Conservation (phyloP, 2,329 filamentous ascomycete genomes). For the Diaporthe citriasiana region DNA sequence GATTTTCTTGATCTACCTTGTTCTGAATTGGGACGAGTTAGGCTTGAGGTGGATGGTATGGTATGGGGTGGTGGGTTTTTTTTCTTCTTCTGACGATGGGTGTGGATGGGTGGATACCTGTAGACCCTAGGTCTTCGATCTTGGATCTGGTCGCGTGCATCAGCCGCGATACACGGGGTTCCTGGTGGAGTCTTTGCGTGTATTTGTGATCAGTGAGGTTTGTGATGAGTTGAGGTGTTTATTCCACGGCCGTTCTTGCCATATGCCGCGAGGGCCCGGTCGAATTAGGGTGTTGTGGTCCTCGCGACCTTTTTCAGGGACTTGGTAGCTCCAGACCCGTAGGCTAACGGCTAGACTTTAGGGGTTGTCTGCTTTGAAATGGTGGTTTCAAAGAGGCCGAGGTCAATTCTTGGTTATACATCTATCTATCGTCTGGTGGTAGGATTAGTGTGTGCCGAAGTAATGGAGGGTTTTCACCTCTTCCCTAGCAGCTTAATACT, state of each 20-base stretch:
- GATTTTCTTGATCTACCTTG: neutral
- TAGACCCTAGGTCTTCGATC: neutral
- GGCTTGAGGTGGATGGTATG: neutral
- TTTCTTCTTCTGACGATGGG: neutral
- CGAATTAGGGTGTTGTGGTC: neutral
- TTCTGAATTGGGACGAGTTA: neutral
- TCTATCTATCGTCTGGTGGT: neutral
- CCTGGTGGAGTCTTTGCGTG: neutral
- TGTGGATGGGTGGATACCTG: neutral
- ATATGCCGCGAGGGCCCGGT: no score
- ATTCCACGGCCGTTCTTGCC: neutral
- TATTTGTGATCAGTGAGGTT: neutral
- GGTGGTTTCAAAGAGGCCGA: neutral
- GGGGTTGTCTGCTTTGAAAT: neutral
- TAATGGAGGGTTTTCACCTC: neutral
- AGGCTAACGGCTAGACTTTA: neutral
- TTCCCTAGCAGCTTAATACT: no score
- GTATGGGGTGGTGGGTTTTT: neutral
- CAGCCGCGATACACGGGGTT: slow-evolving; percentile 11
- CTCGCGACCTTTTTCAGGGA: no score
- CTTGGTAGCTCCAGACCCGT: neutral
- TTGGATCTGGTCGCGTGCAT: neutral
- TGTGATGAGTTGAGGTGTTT: neutral
- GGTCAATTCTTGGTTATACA: neutral
- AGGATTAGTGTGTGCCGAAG: no score